These are phyloP conservation scores for Torulaspora globosa DNA, from an alignment of 1,139 yeast species.

Conservation along the genomic window DNA sequence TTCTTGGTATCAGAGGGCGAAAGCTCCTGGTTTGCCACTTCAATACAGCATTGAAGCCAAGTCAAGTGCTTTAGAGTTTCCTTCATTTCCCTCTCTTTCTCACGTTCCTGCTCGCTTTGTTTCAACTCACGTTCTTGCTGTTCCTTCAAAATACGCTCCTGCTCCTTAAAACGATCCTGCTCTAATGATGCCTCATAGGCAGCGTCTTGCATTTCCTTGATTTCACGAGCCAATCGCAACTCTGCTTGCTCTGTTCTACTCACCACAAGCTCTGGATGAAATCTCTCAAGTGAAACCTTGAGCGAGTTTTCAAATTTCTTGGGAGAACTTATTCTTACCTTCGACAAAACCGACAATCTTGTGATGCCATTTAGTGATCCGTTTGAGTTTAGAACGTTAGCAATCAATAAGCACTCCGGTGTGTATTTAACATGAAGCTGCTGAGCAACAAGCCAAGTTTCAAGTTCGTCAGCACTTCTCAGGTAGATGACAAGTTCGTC, in stretches of 20 bases:
- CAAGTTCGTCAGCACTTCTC: constrained; percentile 36
- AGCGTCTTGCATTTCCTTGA: constrained; percentile 39
- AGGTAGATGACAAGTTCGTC: constrained; percentile 34
- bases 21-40: constrained; percentile 9
- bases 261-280: constrained; percentile 37
- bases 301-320: constrained; percentile 34
- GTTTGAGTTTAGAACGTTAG: constrained; percentile 36
- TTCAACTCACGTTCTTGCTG: constrained; percentile 16
- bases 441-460: constrained; percentile 37
- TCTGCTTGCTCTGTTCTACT: constrained; percentile 39
- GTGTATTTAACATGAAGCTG: constrained; percentile 31
- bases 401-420: constrained; percentile 39
- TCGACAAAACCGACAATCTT: constrained; percentile 36
- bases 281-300: constrained; percentile 32
- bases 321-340: constrained; percentile 31
- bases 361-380: constrained; percentile 35
- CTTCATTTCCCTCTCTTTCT: constrained; percentile 17
- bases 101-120: constrained; percentile 11
- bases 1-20: neutral
- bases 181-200: constrained; percentile 40
- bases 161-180: constrained; percentile 35
- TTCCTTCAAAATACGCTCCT: constrained; percentile 23
- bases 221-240: constrained; percentile 36
- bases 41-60: constrained; percentile 26
- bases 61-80: constrained; percentile 22